Evolutionary conservation across 73 alveolate species (phyloP).

Genomic region (Halteria grandinella): DNA sequence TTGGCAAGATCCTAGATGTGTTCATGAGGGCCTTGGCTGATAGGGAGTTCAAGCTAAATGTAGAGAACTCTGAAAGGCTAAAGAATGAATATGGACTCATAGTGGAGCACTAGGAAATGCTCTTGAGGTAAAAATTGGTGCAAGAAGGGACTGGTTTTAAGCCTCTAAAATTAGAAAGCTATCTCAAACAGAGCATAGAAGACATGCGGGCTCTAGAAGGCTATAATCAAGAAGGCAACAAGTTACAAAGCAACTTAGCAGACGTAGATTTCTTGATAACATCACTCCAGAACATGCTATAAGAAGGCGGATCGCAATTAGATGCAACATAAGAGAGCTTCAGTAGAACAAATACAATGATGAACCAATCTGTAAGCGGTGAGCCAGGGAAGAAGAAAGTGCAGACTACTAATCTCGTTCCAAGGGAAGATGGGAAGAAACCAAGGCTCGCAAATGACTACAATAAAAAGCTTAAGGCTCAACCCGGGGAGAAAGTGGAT

Average conservation of each 20-base stretch:
- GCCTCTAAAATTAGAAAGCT: not conserved
- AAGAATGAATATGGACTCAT: constrained; percentile 41
- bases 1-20: constrained; percentile 15
- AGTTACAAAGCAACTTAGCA: not conserved
- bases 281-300: not conserved
- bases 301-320: not conserved
- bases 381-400: constrained; percentile 16
- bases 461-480: constrained; percentile 13
- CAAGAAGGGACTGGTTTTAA: not conserved
- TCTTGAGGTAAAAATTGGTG: not conserved
- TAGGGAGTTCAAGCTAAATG: constrained; percentile 1
- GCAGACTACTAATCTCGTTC: constrained; percentile 18
- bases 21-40: constrained; percentile 10
- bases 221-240: not conserved
- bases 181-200: no score
- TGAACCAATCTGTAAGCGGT: constrained; percentile 9
- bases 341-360: not conserved
- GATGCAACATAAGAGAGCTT: not conserved
- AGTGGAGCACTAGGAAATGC: constrained; percentile 34
- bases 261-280: not conserved
- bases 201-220: not conserved
- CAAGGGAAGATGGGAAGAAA: constrained; percentile 36
- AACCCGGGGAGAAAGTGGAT: not conserved
- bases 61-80: constrained; percentile 9
- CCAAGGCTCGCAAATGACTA: constrained; percentile 50